phyloP scores from a whole-genome alignment of 2,329 filamentous ascomycete genomes.

The Zymoseptoria ardabiliae region DNA sequence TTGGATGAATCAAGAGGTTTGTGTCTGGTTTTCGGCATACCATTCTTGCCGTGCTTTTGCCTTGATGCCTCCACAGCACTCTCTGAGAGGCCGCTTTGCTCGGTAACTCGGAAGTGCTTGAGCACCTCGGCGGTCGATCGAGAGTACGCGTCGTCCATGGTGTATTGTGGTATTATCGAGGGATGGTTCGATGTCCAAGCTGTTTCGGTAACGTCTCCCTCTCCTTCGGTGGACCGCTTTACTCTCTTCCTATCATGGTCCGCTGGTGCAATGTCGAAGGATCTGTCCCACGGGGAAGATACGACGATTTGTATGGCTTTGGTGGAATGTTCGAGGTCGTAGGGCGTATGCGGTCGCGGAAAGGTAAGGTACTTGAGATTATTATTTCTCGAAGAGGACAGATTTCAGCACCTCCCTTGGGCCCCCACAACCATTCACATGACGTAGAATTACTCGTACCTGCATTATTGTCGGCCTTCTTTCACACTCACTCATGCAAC shows the following conservation, averaged over 20 bases:
- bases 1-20: background rate
- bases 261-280: background rate
- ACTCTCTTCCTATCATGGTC: background rate
- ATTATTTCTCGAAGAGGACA: background rate
- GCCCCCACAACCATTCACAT: too few relatives aligned
- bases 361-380: too few relatives aligned
- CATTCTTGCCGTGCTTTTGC: slow-evolving; percentile 32
- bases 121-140: slow-evolving; percentile 30
- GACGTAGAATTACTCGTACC: too few relatives aligned
- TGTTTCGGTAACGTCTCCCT: background rate
- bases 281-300: background rate
- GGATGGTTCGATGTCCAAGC: background rate
- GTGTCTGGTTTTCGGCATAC: slow-evolving; percentile 18
- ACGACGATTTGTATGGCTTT: background rate
- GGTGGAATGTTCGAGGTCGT: background rate
- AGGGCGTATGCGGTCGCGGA: background rate
- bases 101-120: slow-evolving; percentile 31
- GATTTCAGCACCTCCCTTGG: background rate
- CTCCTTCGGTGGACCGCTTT: background rate
- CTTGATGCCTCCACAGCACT: slow-evolving; percentile 24
- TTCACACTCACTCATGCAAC: too few relatives aligned
- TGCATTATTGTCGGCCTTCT: too few relatives aligned
- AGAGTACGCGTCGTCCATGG: slow-evolving; percentile 33
- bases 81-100: slow-evolving; percentile 28
- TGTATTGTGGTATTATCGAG: slow-evolving; percentile 1